Percentiles rank a stretch among this genome's conserved stretches.
These are phyloP conservation scores for Auricularia heimuer DNA, from an alignment of 768 basidiomycete genomes.

Conservation along the genomic window DNA sequence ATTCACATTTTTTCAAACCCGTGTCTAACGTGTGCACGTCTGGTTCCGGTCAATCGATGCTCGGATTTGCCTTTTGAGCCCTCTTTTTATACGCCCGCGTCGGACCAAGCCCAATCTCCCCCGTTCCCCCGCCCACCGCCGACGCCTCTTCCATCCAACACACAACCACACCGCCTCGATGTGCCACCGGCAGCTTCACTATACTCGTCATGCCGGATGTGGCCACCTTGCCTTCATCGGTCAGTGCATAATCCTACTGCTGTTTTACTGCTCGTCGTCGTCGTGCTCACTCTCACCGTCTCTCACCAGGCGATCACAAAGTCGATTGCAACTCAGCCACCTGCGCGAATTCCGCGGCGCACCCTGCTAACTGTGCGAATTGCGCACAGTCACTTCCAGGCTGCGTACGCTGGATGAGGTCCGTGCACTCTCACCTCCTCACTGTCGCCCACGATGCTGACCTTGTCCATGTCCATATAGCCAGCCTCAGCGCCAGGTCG, in stretches of 20 bases:
- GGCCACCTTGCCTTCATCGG: neutral
- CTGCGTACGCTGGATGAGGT: constrained; percentile 12
- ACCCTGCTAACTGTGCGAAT: constrained; percentile 37
- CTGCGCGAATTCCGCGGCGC: constrained; percentile 41
- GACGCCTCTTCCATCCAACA: neutral
- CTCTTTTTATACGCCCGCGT: neutral
- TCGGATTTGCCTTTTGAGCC: neutral
- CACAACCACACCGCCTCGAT: neutral
- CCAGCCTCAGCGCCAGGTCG: constrained; percentile 45
- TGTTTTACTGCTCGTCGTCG: neutral
- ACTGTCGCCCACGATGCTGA: neutral
- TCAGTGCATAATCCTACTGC: neutral
- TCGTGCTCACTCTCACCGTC: neutral
- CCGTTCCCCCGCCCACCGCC: neutral
- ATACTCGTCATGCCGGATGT: neutral
- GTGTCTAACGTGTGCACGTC: no score
- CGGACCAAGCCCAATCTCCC: neutral
- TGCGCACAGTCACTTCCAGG: constrained; percentile 8
- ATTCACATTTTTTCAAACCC: no score
- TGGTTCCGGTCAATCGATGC: neutral
- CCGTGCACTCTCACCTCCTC: constrained; percentile 17
- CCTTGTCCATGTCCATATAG: constrained; percentile 18
- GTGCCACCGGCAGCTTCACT: neutral
- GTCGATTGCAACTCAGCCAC: constrained; percentile 40
- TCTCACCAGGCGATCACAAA: constrained; percentile 21